Percentiles rank a stretch among this genome's conserved stretches.
phyloP scores from a whole-genome alignment of 1,139 yeast species.

The Suhomyces choctaworum region DNA sequence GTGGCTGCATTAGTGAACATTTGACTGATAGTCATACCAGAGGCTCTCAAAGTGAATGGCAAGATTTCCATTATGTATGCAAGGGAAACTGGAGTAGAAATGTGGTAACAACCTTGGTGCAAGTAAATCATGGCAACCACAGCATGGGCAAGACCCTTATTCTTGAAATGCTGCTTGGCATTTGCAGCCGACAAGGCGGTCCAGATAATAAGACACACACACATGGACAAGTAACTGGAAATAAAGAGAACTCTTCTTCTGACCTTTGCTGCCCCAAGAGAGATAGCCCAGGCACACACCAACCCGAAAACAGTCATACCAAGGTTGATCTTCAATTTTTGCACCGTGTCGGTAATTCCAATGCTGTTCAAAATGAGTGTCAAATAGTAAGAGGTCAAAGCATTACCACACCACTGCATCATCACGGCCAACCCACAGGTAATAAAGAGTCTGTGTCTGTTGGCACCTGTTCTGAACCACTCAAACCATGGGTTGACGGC shows the following conservation, averaged over 20 bases:
- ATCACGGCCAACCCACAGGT: slow-evolving; percentile 12
- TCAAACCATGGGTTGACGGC: slow-evolving; percentile 1
- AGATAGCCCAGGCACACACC: slow-evolving; percentile 24
- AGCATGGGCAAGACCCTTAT: slow-evolving; percentile 28
- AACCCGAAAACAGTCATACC: slow-evolving; percentile 13
- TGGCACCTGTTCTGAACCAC: slow-evolving; percentile 7
- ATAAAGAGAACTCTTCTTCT: slow-evolving; percentile 14
- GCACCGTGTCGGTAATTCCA: slow-evolving; percentile 16
- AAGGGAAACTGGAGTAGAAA: slow-evolving; percentile 24
- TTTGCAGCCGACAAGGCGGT: slow-evolving; percentile 32
- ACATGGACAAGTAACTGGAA: slow-evolving; percentile 20
- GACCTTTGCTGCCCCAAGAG: slow-evolving; percentile 6
- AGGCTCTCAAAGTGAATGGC: slow-evolving; percentile 17
- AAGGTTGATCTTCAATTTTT: slow-evolving; percentile 12
- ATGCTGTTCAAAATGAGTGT: slow-evolving; percentile 15
- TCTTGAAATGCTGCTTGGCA: slow-evolving; percentile 22
- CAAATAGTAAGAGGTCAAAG: slow-evolving; percentile 19
- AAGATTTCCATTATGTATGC: slow-evolving; percentile 38
- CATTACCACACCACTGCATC: slow-evolving; percentile 15
- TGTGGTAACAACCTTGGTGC: slow-evolving; percentile 31
- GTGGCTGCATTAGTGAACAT: slow-evolving; percentile 7
- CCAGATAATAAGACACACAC: slow-evolving; percentile 32
- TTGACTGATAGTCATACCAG: slow-evolving; percentile 17
- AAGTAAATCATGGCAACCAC: slow-evolving; percentile 39
- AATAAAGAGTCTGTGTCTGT: slow-evolving; percentile 12